phyloP scores from a whole-genome alignment of 371 early-diverging fungal genomes.

The Nematocida parisii region DNA sequence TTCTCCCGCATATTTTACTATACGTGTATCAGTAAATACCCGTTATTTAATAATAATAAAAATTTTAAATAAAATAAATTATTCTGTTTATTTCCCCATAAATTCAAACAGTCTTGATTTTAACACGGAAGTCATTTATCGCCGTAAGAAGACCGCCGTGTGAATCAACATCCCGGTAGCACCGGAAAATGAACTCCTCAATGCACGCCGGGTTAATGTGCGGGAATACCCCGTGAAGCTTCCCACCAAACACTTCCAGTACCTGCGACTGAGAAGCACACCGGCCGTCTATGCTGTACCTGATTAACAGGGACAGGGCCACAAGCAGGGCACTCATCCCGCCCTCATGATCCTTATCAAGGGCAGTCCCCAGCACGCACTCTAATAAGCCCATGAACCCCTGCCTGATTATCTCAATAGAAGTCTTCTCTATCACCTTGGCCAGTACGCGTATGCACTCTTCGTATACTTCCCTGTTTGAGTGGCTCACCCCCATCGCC shows the following conservation, averaged over 20 bases:
- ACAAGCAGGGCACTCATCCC: constrained; percentile 23
- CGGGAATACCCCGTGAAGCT: constrained; percentile 49
- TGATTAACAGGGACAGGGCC: constrained; percentile 3
- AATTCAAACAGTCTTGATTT: constrained; percentile 41
- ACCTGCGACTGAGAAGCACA: constrained; percentile 37
- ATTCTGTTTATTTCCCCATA: no score
- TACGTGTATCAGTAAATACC: no score
- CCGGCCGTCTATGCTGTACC: constrained; percentile 44
- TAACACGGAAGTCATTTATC: constrained; percentile 49
- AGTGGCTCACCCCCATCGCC: constrained; percentile 30
- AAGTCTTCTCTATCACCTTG: constrained; percentile 4
- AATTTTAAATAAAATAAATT: no score
- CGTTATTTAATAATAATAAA: no score
- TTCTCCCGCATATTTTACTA: no score
- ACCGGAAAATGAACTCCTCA: constrained; percentile 38
- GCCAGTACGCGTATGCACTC: constrained; percentile 21
- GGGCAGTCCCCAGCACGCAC: constrained; percentile 44
- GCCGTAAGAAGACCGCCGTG: constrained; percentile 26
- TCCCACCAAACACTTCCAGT: constrained; percentile 19
- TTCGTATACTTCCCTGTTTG: constrained; percentile 54
- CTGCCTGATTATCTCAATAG: constrained; percentile 9
- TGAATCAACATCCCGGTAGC: constrained; percentile 28
- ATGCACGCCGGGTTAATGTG: constrained; percentile 29
- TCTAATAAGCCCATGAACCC: constrained; percentile 43
- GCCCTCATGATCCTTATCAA: constrained; percentile 57